Conservation (phyloP, 148 eudicot genomes). For the Fagopyrum esculentum region DNA sequence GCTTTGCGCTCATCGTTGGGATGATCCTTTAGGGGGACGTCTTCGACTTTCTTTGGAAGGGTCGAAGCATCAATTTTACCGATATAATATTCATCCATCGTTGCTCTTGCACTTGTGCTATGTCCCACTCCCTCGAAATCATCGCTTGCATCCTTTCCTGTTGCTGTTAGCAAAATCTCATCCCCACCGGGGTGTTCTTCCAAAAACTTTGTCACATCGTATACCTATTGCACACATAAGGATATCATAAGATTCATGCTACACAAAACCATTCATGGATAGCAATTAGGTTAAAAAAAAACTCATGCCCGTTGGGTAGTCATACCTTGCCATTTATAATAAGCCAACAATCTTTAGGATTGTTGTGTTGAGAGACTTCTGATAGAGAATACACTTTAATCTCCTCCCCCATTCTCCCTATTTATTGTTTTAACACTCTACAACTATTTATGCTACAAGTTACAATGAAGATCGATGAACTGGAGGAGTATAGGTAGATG, state of each 20-base stretch:
- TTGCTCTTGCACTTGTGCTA: slow-evolving; percentile 73
- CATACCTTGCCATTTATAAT: slow-evolving; percentile 11
- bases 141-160: slow-evolving; percentile 50
- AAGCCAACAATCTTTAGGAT: slow-evolving; percentile 15
- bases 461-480: background rate
- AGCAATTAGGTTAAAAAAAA: no score
- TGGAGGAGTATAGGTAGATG: background rate
- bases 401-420: background rate
- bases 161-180: slow-evolving; percentile 31
- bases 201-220: slow-evolving; percentile 43
- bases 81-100: slow-evolving; percentile 65
- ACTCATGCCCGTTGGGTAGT: background rate
- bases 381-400: slow-evolving; percentile 4
- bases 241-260: no score
- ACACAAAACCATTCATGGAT: no score
- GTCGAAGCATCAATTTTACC: slow-evolving; percentile 63
- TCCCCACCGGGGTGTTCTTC: slow-evolving; percentile 57
- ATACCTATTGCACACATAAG: slow-evolving; percentile 22
- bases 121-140: slow-evolving; percentile 86
- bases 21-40: slow-evolving; percentile 69
- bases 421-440: background rate
- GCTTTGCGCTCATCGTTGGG: slow-evolving; percentile 63
- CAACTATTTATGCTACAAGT: background rate
- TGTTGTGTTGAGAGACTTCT: slow-evolving; percentile 8
- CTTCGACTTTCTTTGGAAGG: slow-evolving; percentile 41